Base-by-base conservation (phyloP, 257 asterid species). In the Craterostigma plantagineum region DNA sequence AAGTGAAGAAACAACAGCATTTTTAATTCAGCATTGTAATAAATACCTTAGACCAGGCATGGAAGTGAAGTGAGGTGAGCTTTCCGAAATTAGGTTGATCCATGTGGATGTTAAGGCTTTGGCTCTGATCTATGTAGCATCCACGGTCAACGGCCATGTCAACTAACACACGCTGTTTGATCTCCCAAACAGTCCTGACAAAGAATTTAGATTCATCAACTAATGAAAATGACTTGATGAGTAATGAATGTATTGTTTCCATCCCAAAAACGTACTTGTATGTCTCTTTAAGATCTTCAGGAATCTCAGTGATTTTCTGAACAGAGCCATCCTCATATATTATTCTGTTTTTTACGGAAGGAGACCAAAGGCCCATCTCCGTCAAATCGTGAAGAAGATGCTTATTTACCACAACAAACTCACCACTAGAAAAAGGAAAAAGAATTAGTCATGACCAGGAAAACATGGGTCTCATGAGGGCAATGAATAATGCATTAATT, bases 61-160 rank as follows among this genome's bases (percentile, higher is more conserved):
- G 72, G 57, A 76, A 79, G 59, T 87, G 95, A 27, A 87, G 66
- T 13, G 93, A 79, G n/a, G 95, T 83, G 23, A 90, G 91, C 72
- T 90, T 90, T 45, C 76, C 81, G 35, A 72, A 79, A 49, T 56
- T 77, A 27, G 95, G 93, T 56, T 83, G 85, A 48, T 87, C 98
- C 98, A 87, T 87, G 51, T 82, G 93, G 57, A 87, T 82, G 73
- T 87, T 82, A 15, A 87, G 75, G 63, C 97, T 86, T 52, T 86
- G 97, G 18, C 98, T 87, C 63, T 87, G 95, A 59, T 82, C 98
- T 15, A 82, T 87, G 63, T 62, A 87, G 72, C 95, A 74, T 11
- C 98, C 98, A 16, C 98, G 98, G 62, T 79, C 99, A 50, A 76
- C 86, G 33, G 97, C 95, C 97, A 87, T 87, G 41, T 87, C 92